Evolutionary conservation across 768 basidiomycete species (phyloP).

Genomic region (Leccinum disarticulatum): DNA sequence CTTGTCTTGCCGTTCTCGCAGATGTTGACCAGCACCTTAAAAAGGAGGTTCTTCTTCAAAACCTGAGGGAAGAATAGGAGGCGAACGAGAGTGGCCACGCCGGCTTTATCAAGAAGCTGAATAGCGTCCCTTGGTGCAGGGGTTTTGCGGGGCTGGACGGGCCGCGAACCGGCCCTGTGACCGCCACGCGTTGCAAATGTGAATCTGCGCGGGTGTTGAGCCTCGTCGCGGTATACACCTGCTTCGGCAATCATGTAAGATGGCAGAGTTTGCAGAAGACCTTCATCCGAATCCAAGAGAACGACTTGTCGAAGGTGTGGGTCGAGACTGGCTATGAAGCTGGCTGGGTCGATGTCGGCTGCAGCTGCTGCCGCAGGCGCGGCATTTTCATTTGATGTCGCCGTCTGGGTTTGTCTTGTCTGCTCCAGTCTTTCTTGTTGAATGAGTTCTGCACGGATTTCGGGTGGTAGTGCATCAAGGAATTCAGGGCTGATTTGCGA

Average conservation of each 20-base stretch:
- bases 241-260: slow-evolving; percentile 87
- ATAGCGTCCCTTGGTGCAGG: slow-evolving; percentile 79
- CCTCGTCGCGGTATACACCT: slow-evolving; percentile 64
- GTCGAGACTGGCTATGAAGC: slow-evolving; percentile 90
- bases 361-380: slow-evolving; percentile 48
- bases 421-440: slow-evolving; percentile 91
- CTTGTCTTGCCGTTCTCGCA: slow-evolving; percentile 94
- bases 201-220: slow-evolving; percentile 36
- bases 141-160: slow-evolving; percentile 46
- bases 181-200: slow-evolving; percentile 32
- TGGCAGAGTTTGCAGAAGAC: slow-evolving; percentile 77
- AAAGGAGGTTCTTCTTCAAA: slow-evolving; percentile 78
- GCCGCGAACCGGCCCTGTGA: slow-evolving; percentile 26
- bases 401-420: slow-evolving; percentile 48
- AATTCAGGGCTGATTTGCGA: slow-evolving; percentile 95
- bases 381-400: slow-evolving; percentile 30
- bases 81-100: slow-evolving; percentile 85
- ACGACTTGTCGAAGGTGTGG: slow-evolving; percentile 89
- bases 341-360: slow-evolving; percentile 82
- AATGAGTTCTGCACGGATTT: slow-evolving; percentile 94
- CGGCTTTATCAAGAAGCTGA: slow-evolving; percentile 86
- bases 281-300: slow-evolving; percentile 84
- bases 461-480: slow-evolving; percentile 92
- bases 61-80: slow-evolving; percentile 97
- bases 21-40: slow-evolving; percentile 89